Evolutionary conservation across 169 alveolate species (phyloP), one percentile per base, ranked within the genome.

Genomic region (Plasmodium sp.): DNA sequence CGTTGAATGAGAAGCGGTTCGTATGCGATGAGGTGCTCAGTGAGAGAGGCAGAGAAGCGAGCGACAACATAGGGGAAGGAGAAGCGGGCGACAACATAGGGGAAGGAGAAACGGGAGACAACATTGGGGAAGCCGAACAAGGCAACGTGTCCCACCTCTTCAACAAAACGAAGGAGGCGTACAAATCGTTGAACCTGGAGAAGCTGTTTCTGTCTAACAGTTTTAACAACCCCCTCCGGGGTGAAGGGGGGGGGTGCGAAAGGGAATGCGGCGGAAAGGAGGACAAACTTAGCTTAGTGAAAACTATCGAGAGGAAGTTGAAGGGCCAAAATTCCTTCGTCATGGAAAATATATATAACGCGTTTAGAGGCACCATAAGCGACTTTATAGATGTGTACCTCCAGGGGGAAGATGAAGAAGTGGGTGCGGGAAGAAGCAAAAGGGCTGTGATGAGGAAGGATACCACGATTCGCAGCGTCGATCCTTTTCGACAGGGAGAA

Each of bases 351-450:
- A 85, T 85, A 33, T 79, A 75, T 54, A 51, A 75, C 83, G 56
- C 79, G 22, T 75, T 85, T 85, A 75, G 67, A 77, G 85, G 93
- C 18, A 74, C 93, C 43, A 71, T 85, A 41, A 51, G 75, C 56
- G 93, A 85, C 36, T 85, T 85, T 71, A 85, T 74, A 33, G 85
- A 84, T 54, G 88, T 82, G 48, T 86, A 73, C 71, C 4, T 77
- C 10, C 77, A 85, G 33, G 62, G 79, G 45, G 82, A 45, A 43
- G 43, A 36, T 27, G 81, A 22, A 45, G 79, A 84, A 16, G 48
- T 22, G 7, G 91, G 34, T 5, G 45, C 5, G 16, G 77, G 81
- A 31, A 48, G 62, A 54, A 72, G 45, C 71, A 85, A 80, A 72
- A 12, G 79, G 48, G 34, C 58, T 85, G 94, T 56, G 22, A 54